Evolutionary conservation across 768 basidiomycete species (phyloP), one percentile per base, ranked within the genome.

Genomic region (Mycena crocata): DNA sequence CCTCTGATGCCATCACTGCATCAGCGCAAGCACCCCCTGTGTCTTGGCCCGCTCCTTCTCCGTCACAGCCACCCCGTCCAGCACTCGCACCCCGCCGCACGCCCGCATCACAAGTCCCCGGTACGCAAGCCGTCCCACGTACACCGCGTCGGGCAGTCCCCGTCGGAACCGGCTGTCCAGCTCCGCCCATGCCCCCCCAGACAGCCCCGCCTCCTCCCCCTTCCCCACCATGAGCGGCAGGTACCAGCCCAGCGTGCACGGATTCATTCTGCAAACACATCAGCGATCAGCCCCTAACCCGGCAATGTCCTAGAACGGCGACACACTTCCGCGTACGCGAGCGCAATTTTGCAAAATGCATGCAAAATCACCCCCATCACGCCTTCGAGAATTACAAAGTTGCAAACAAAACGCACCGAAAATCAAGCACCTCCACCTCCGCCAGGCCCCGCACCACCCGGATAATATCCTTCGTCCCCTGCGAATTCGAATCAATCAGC

Each of bases 221-320:
- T 86, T 83, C 30, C 51, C 51, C 63, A 93, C 89, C 56, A 96
- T 84, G 64, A 98, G 80, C 26, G 98, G 95, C 35, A 98, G 85
- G 78, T 99, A 99, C 92, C 95, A 97, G 8, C 94, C 94, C 14
- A 98, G 89, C 23, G 96, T 98, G 71, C 93, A 95, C 58, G 98
- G 96, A 75, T 99, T 99, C 95, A 98, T 98, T 76, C 85, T 86
- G 71, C 58, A 44, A 24, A 45, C 69, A 60, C 40, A 51, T 54
- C 60, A 74, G 62, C 48, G 32, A 64, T 42, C 45, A 55, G 42
- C 62, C 24, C 42, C 61, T 59, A 63, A 61, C 63, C 64, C 44
- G 60, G 50, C 44, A 45, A 58, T 57, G 42, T 19, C 46, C 35
- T 37, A 57, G 19, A 24, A 34, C 55, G 55, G 55, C 55, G 42